Percentiles rank a stretch among this genome's conserved stretches.
These are phyloP conservation scores for Capsicum baccatum DNA, from an alignment of 257 asterid genomes.

Conservation along the genomic window DNA sequence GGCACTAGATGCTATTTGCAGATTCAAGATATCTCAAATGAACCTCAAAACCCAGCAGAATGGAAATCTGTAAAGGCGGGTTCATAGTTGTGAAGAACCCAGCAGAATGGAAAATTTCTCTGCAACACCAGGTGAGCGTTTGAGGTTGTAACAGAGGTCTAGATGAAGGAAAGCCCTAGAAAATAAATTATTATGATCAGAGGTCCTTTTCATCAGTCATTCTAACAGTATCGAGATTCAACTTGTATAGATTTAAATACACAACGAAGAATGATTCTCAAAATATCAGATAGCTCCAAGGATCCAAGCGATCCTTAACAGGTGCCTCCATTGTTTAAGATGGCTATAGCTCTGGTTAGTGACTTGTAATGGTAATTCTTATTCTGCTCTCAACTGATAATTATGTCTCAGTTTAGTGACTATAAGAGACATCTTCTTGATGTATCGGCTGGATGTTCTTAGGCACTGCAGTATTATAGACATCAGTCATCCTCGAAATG, in stretches of 20 bases:
- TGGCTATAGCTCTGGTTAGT: conserved; percentile 44
- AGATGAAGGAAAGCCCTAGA: conserved; percentile 33
- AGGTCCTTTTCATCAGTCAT: conserved; percentile 43
- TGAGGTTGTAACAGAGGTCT: conserved; percentile 37
- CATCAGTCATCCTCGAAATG: conserved; percentile 21
- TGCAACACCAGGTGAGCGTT: conserved; percentile 38
- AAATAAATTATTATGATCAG: conserved; percentile 36
- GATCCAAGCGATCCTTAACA: conserved; percentile 50
- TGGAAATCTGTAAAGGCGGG: conserved; percentile 37
- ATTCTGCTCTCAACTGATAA: conserved; percentile 17
- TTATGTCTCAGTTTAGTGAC: conserved; percentile 24
- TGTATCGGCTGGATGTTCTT: conserved; percentile 17
- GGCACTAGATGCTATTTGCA: conserved; percentile 27
- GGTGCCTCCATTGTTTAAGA: conserved; percentile 48
- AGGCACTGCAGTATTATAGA: background rate
- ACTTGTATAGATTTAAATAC: conserved; percentile 61
- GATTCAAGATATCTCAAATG: conserved; percentile 26
- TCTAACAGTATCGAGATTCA: conserved; percentile 48
- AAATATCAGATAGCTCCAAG: conserved; percentile 51
- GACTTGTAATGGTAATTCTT: conserved; percentile 44
- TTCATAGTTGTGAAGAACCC: conserved; percentile 44
- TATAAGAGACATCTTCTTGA: background rate
- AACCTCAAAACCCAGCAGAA: conserved; percentile 37
- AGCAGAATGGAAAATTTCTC: conserved; percentile 31
- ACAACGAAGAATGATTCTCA: conserved; percentile 45